Base-by-base conservation (phyloP, 768 basidiomycete genomes). In the Leccinum fibrillosum region DNA sequence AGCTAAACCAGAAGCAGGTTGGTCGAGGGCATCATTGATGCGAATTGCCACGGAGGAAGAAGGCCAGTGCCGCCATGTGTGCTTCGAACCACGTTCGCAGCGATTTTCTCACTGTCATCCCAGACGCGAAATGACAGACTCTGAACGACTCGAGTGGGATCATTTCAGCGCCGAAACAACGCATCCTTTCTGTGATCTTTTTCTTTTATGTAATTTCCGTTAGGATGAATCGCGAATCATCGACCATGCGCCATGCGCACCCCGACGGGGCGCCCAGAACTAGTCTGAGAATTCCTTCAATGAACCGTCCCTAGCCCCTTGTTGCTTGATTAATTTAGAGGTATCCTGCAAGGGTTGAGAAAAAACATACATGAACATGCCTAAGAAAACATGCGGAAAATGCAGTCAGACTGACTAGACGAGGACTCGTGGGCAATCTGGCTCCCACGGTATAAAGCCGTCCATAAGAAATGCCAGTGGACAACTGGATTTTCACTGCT, bases 201-300 rank as follows among this genome's bases (percentile, higher is more conserved):
- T 54, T 47, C 44, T n/a, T 50, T 34, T 42, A 42, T 42, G n/a
- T 42, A 9, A 23, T n/a, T 63, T 49, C 44, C 10, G n/a, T 8
- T 49, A 11, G 39, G 26, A 58, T 50, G 53, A 48, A 58, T 58
- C 45, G 53, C 19, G 54, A 53, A 25, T 56, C 19, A 26, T 34
- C 34, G 39, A 44, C 12, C n/a, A 49, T 42, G 37, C 34, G 62
- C 62, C 62, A 51, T 23, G 53, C 42, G 42, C 54, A 52, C 47
- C 34, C 53, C 49, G 61, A 52, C 19, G 53, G 48, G 28, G 30
- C 32, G 30, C 52, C 19, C 39, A 21, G 25, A 61, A 44, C 47
- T 7, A 32, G 42, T 19, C 9, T 19, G 11, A 44, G 42, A 44
- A 48, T 61, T 19, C 49, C 37, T 53, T 30, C 28, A 30, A 30